Base-by-base conservation (phyloP, 78 protist species). In the Dictyostelium discoideum region DNA sequence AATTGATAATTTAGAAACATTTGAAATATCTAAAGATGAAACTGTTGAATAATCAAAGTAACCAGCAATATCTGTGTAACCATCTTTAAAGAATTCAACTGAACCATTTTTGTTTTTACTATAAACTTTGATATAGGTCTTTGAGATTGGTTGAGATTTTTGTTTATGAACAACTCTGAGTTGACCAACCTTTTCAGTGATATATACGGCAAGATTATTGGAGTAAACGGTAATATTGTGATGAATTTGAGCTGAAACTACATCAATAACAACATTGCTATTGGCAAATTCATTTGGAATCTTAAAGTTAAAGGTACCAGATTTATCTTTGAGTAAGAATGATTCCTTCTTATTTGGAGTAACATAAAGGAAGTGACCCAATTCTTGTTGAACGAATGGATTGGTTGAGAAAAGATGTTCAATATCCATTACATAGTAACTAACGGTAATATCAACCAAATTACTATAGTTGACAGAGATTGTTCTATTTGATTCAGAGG, bases 371-470 rank as follows among this genome's bases (percentile, higher is more conserved):
- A 92, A 92, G 26, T 92, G 96, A 32, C 96, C 96, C 37, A 86
- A 22, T n/a, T 72, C 84, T 63, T 92, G 86, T 92, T 92, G 96
- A 16, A 92, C 96, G 42, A 92, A 92, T 86, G 96, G 96, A 65
- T 80, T 86, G 82, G 92, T 74, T 20, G 92, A 84, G 85, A 92
- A 92, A 18, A 92, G 77, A 37, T 84, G 57, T 74, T 92, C 96
- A 74, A 92, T 92, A 24, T 92, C 96, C 96, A 92, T 92, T 37
- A 86, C 63, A 69, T 81, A 92, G 73, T 86, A 92, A 73, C 76
- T 54, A 37, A 84, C 83, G 9, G 46, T 92, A 54, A 92, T 81
- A 7, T 85, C 96, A 22, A 48, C 40, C 11, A 81, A 32, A n/a
- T 92, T 92, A 40, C 78, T 65, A 13, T 92, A 92, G 63, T 74